Conservation (phyloP, 305 asterid species). For the Salvia sclarea region DNA sequence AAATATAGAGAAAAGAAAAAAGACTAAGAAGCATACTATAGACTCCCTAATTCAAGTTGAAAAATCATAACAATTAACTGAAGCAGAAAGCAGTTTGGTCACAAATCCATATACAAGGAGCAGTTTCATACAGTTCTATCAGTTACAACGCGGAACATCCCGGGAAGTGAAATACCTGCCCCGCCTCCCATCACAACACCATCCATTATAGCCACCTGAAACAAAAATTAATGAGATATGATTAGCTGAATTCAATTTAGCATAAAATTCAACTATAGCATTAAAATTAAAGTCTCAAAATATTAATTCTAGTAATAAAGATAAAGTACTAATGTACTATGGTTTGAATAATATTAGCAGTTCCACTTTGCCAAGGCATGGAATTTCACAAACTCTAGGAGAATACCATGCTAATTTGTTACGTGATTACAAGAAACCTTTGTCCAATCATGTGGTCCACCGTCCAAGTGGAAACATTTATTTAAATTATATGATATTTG, state of each 20-base stretch:
- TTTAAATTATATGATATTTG: no score
- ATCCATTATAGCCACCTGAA: slow-evolving; percentile 96
- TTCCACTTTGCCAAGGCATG: slow-evolving; percentile 3
- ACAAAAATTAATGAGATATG: slow-evolving; percentile 25
- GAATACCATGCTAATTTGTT: neutral
- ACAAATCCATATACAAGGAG: slow-evolving; percentile 37
- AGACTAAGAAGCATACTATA: slow-evolving; percentile 4
- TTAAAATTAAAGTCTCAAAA: neutral
- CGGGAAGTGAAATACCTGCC: slow-evolving; percentile 95
- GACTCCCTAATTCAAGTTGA: slow-evolving; percentile 20
- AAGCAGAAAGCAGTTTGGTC: slow-evolving; percentile 24
- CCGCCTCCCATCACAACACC: slow-evolving; percentile 96
- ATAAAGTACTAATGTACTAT: neutral
- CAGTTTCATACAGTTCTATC: slow-evolving; percentile 88
- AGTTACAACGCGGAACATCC: slow-evolving; percentile 95
- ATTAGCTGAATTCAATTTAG: slow-evolving; percentile 23
- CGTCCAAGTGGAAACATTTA: no score
- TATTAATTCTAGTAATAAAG: neutral
- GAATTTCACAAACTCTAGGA: neutral
- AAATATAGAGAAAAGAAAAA: neutral
- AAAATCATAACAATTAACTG: slow-evolving; percentile 10
- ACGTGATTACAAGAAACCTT: neutral
- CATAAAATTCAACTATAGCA: slow-evolving; percentile 22
- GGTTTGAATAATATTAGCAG: neutral
- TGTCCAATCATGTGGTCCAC: no score